phyloP scores from a whole-genome alignment of 345 rosid species.

The Erysimum cheiranthoides region DNA sequence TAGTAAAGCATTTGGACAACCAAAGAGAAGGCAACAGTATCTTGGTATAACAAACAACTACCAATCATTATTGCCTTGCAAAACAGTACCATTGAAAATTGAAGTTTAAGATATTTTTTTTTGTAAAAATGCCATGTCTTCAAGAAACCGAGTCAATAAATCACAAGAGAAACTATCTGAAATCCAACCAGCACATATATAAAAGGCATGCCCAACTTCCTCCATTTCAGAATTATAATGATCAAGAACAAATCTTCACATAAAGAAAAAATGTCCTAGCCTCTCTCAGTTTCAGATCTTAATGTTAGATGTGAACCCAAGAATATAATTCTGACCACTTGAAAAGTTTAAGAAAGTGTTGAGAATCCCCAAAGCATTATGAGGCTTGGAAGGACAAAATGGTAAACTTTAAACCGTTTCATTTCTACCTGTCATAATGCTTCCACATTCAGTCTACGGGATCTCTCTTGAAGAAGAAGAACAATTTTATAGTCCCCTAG shows the following conservation, averaged over 20 bases:
- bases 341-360: constrained; percentile 1
- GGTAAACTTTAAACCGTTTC: neutral
- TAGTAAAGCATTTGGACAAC: constrained; percentile 20
- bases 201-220: constrained; percentile 14
- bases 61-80: constrained; percentile 32
- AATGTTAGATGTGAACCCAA: neutral
- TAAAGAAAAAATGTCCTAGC: neutral
- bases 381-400: constrained; percentile 14
- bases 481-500: neutral
- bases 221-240: constrained; percentile 1
- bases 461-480: constrained; percentile 8
- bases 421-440: neutral
- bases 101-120: neutral
- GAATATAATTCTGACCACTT: neutral
- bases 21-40: constrained; percentile 21
- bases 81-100: constrained; percentile 31
- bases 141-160: constrained; percentile 14
- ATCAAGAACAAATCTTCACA: neutral
- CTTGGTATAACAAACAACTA: constrained; percentile 43
- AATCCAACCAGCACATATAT: constrained; percentile 16
- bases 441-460: neutral
- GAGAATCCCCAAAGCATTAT: constrained; percentile 6
- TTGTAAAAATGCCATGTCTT: constrained; percentile 1
- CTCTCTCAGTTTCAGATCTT: constrained; percentile 1
- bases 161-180: constrained; percentile 25